A percentile compares a stretch with the other conserved stretches of the same genome.
These are phyloP conservation scores for Phalaenopsis hybrid DNA, from an alignment of 116 monocot species.

Conservation along the genomic window DNA sequence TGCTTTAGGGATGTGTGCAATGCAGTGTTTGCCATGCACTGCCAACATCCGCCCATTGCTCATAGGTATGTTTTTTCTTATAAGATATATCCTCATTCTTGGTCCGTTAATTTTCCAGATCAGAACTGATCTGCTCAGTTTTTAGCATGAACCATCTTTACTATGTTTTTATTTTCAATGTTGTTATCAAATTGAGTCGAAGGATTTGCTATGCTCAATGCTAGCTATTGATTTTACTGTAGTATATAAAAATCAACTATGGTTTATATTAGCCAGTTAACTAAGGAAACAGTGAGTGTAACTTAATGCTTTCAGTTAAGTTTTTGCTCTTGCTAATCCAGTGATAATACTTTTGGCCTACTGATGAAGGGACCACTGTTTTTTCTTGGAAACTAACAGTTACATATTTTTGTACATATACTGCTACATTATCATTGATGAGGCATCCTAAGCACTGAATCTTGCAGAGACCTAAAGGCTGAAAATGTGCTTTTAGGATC, in stretches of 20 bases:
- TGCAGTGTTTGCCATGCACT: conserved; percentile 88
- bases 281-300: not conserved
- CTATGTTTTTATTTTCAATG: not conserved
- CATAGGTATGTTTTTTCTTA: conserved; percentile 51
- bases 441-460: not conserved
- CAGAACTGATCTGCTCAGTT: not conserved
- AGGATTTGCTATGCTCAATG: not conserved
- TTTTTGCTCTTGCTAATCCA: not conserved
- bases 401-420: conserved; percentile 1
- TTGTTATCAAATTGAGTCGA: not conserved
- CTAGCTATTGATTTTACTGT: not conserved
- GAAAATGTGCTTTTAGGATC: conserved; percentile 91
- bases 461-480: conserved; percentile 83
- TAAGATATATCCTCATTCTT: not conserved
- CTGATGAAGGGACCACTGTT: not conserved
- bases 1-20: conserved; percentile 92
- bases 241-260: not conserved
- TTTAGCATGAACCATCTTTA: not conserved
- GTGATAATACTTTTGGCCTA: not conserved
- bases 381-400: not conserved
- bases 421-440: conserved; percentile 4
- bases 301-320: not conserved
- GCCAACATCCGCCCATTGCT: conserved; percentile 81
- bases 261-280: not conserved
- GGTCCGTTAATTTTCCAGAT: not conserved